Percentiles rank a stretch among this genome's conserved stretches.
Conservation (phyloP, 306 rosid genomes). For the Castanea mollissima region DNA sequence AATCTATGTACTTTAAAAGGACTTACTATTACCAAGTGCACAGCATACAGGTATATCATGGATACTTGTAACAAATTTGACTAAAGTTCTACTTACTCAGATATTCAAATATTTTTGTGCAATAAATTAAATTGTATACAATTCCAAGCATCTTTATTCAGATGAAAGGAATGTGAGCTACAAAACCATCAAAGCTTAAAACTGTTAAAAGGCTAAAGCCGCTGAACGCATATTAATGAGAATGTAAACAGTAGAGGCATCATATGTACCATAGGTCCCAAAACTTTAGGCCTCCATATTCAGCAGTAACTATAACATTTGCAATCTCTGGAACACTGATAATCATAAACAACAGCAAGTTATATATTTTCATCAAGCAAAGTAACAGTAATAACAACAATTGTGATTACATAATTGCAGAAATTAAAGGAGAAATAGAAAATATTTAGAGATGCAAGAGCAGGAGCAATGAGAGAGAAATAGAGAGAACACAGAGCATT, state of each 20-base stretch:
- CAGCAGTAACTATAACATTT: conserved; percentile 73
- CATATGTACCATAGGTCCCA: conserved; percentile 83
- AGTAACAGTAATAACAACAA: background rate
- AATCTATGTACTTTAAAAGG: background rate
- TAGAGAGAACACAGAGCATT: no score
- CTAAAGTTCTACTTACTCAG: background rate
- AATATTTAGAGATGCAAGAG: no score
- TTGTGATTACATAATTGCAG: background rate
- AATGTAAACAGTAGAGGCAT: background rate
- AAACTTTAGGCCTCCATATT: conserved; percentile 86
- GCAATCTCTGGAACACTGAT: conserved; percentile 67
- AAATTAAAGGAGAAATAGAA: no score
- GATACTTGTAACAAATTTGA: background rate
- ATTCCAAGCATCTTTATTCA: background rate
- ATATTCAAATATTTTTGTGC: background rate
- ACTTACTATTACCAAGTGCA: background rate
- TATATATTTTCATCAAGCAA: background rate
- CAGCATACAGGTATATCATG: background rate
- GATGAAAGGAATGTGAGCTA: background rate
- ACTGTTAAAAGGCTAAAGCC: conserved; percentile 1
- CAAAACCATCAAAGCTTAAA: background rate
- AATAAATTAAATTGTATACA: background rate
- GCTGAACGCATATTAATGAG: conserved; percentile 6
- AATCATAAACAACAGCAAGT: conserved; percentile 5
- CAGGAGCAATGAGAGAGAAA: no score